A percentile compares a stretch with the other conserved stretches of the same genome.
These are phyloP conservation scores for Mycena leptocephala DNA, from an alignment of 768 basidiomycete species.

Conservation along the genomic window DNA sequence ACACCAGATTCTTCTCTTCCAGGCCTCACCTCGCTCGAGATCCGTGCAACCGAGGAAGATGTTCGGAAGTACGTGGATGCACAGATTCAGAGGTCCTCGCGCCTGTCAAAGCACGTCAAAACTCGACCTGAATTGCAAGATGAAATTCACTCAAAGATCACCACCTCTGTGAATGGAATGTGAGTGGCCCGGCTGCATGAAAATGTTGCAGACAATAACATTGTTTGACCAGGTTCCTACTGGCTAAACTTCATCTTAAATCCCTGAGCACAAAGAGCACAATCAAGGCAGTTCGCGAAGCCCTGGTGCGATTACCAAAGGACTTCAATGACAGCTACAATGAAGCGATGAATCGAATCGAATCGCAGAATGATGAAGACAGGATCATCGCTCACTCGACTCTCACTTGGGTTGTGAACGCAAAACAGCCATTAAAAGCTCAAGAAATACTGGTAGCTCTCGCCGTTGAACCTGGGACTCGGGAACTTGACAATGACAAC, in stretches of 20 bases:
- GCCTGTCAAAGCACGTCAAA: not conserved
- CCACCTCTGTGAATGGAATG: not conserved
- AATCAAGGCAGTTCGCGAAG: not conserved
- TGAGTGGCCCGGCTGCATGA: not conserved
- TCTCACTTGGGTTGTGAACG: not conserved
- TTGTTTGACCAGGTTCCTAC: not conserved
- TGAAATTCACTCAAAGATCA: no score
- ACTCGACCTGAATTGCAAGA: no score
- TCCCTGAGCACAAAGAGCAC: not conserved
- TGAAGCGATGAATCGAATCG: not conserved
- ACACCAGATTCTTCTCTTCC: not conserved
- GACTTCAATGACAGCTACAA: not conserved
- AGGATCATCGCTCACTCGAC: not conserved
- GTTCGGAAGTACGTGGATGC: not conserved
- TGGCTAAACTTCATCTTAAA: not conserved
- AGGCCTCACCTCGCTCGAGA: not conserved
- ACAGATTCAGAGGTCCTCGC: not conserved
- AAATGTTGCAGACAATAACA: not conserved
- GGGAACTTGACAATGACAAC: not conserved
- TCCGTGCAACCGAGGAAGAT: not conserved
- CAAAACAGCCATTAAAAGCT: not conserved
- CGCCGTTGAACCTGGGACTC: not conserved
- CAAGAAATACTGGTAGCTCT: not conserved
- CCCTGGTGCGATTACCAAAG: not conserved
- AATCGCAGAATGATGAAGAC: not conserved